Evolutionary conservation across 73 alveolate genomes (phyloP).

Genomic region (Paramecium sonneborni): DNA sequence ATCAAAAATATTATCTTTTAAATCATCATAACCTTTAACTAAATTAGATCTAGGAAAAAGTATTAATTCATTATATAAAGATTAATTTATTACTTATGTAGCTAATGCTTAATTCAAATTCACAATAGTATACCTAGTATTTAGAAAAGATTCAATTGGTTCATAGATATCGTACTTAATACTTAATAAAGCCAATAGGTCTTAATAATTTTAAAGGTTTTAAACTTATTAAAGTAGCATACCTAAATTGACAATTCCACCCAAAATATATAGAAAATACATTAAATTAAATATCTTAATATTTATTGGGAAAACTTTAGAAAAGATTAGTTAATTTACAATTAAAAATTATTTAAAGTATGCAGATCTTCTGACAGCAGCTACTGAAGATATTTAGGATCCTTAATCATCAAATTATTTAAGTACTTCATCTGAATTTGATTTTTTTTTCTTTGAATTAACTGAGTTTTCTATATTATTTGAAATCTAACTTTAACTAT

Average conservation of each 20-base stretch:
- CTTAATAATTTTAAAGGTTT: neutral
- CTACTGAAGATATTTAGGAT: constrained; percentile 12
- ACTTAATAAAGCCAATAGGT: neutral
- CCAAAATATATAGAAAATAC: neutral
- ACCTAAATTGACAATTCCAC: neutral
- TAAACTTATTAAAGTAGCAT: neutral
- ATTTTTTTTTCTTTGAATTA: neutral
- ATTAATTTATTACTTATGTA: neutral
- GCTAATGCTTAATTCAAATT: neutral
- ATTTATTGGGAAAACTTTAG: neutral
- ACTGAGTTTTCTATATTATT: neutral
- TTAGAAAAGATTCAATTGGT: constrained; percentile 16
- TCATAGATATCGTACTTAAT: neutral
- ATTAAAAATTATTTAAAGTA: neutral
- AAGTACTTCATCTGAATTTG: neutral
- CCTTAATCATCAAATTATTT: neutral
- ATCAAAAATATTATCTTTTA: neutral
- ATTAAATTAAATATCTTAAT: neutral
- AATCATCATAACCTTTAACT: neutral
- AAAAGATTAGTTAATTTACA: neutral
- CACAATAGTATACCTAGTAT: constrained; percentile 20
- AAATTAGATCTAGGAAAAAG: constrained; percentile 1
- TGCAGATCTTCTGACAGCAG: neutral
- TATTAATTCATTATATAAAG: neutral
- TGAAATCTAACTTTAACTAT: neutral